These are phyloP conservation scores for Leptographium wingfieldii DNA, from an alignment of 2,329 filamentous ascomycete species.

Conservation along the genomic window DNA sequence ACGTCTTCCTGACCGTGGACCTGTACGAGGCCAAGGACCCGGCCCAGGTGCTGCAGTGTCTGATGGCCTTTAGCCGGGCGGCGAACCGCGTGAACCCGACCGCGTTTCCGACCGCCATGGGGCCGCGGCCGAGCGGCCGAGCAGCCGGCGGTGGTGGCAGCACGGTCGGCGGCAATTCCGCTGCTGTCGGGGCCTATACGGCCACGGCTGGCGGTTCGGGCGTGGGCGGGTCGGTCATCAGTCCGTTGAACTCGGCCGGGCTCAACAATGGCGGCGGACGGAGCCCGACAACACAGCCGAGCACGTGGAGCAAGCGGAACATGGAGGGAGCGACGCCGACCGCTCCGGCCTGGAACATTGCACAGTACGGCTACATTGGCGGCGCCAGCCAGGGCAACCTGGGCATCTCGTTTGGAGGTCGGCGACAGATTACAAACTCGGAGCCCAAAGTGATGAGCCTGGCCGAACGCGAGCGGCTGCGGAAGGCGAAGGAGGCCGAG, in stretches of 20 bases:
- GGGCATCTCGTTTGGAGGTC: constrained; percentile 81
- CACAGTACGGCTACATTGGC: constrained; percentile 97
- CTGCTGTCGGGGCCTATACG: too few relatives aligned
- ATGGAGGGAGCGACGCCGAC: constrained; percentile 59
- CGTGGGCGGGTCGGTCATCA: background rate
- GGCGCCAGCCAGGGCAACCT: constrained; percentile 93
- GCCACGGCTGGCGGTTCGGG: too few relatives aligned
- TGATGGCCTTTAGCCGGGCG: constrained; percentile 80
- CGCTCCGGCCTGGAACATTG: constrained; percentile 92
- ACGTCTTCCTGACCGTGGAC: constrained; percentile 94
- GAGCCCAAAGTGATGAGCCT: constrained; percentile 67
- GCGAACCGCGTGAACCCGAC: constrained; percentile 63
- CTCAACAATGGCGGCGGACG: constrained; percentile 38
- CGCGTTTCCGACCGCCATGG: constrained; percentile 64
- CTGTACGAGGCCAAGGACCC: constrained; percentile 93
- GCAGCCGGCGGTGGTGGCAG: constrained; percentile 53
- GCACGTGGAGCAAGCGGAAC: constrained; percentile 78
- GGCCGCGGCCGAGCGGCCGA: constrained; percentile 48
- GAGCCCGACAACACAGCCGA: constrained; percentile 49
- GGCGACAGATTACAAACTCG: constrained; percentile 82
- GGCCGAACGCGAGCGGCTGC: constrained; percentile 68
- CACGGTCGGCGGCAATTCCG: constrained; percentile 17
- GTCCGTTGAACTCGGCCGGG: background rate
- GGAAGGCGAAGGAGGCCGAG: constrained; percentile 43
- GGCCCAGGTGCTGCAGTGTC: constrained; percentile 85